Evolutionary conservation across 371 early-diverging fungal species (phyloP), one percentile per base, ranked within the genome.

Genomic region (Syncephalastrum sp.): DNA sequence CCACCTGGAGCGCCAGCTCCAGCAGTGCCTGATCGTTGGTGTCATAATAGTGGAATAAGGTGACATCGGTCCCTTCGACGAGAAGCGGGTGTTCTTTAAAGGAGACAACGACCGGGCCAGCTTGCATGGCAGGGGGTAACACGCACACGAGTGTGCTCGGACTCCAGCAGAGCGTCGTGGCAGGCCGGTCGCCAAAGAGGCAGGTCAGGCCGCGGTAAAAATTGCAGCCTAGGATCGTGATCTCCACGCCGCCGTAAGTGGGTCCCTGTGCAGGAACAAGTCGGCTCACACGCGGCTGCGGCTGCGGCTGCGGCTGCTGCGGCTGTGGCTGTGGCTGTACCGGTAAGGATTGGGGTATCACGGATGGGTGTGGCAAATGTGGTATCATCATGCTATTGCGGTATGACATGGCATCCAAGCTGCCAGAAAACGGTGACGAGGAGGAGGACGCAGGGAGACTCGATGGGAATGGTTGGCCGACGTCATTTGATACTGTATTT

Each of bases 1-100:
- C 79, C 0, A 91, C 89, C 50, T 92, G 91, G 54, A 93, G 62
- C 1, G 91, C 89, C n/a, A 94, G 72, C 54, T 89, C 91, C 64
- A 91, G 83, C 53, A 94, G 61, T 19, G 88, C 88, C 25, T 86
- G 81, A 50, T 94, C 94, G 21, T 85, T 77, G 50, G 90, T 81
- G 50, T 87, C 87, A 44, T 83, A 75, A 45, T 88, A 89, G 25
- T 75, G 80, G 27, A 87, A 83, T 16, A 79, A 57, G 0, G 70
- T 67, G 3, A 82, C 77, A 42, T 83, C 75, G 15, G 46, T n/a
- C 14, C 81, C 69, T 23, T 67, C 71, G 3, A 69, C 54, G 13
- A 71, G 67, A 12, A 69, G 59, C 5, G 61, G 65, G 50, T 65
- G 66, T 43, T 84, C 83, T 59, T 75, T 78, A 59, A 90, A 79